Evolutionary conservation across 2,329 filamentous ascomycete genomes (phyloP).

Genomic region (Tothia fuscella): DNA sequence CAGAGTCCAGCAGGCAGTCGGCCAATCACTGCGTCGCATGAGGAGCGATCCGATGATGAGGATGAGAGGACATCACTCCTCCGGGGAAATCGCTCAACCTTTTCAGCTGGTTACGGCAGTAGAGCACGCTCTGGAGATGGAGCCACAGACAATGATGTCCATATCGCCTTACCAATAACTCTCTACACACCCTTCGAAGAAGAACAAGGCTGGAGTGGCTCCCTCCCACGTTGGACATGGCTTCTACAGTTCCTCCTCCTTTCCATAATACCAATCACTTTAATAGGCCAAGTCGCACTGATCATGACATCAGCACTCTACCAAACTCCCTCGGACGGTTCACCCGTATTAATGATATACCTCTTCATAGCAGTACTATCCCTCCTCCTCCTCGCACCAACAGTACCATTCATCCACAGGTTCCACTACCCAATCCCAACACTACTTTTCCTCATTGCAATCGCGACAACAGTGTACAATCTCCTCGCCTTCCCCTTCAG

Average conservation of each 20-base stretch:
- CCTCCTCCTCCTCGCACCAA: conserved; percentile 60
- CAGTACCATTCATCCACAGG: conserved; percentile 76
- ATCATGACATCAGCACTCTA: conserved; percentile 58
- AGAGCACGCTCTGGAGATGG: conserved; percentile 22
- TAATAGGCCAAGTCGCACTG: conserved; percentile 66
- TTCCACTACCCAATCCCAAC: conserved; percentile 72
- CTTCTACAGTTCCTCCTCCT: conserved; percentile 71
- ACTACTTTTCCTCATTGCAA: conserved; percentile 60
- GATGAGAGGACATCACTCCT: conserved; percentile 47
- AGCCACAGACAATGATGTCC: conserved; percentile 1
- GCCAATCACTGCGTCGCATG: conserved; percentile 1
- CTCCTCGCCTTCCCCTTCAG: conserved; percentile 83
- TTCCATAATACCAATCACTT: conserved; percentile 63
- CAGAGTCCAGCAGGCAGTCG: conserved; percentile 1
- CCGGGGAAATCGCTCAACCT: conserved; percentile 35
- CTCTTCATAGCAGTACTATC: conserved; percentile 55
- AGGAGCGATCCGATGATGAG: conserved; percentile 20
- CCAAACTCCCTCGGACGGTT: conserved; percentile 80
- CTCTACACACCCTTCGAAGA: conserved; percentile 47
- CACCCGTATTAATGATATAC: conserved; percentile 58
- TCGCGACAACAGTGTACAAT: conserved; percentile 73
- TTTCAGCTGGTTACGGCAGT: conserved; percentile 41
- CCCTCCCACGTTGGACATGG: conserved; percentile 77
- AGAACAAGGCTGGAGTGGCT: conserved; percentile 78
- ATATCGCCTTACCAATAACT: conserved; percentile 18